phyloP scores from a whole-genome alignment of 163 green algal species.

The Scenedesmus sp. region DNA sequence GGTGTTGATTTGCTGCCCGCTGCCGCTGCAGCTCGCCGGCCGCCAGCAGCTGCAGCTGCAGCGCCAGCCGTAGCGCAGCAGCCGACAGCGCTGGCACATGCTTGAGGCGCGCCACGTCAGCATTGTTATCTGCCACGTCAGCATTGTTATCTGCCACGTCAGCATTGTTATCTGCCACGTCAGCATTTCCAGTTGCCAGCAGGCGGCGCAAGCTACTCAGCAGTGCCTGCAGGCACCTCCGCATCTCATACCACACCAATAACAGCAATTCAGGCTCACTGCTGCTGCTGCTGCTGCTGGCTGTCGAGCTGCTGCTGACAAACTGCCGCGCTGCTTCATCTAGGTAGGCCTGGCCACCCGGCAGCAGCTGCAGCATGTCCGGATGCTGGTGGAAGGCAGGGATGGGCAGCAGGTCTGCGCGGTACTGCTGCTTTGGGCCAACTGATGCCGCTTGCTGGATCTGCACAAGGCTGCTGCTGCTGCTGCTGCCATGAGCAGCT shows the following conservation, averaged over 20 bases:
- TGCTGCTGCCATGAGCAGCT: background rate
- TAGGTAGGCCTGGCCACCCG: background rate
- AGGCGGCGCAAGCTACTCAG: too few relatives aligned
- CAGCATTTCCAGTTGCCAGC: too few relatives aligned
- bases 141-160: too few relatives aligned
- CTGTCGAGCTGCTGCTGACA: background rate
- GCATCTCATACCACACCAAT: too few relatives aligned
- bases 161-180: too few relatives aligned
- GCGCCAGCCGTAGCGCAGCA: background rate
- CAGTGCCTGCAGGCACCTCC: too few relatives aligned
- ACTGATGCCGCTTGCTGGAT: background rate
- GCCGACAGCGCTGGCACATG: background rate
- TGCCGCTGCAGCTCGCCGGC: background rate
- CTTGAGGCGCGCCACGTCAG: too few relatives aligned
- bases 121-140: too few relatives aligned
- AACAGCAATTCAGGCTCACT: too few relatives aligned
- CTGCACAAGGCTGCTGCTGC: background rate
- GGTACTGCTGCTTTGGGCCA: too few relatives aligned
- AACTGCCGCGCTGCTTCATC: background rate
- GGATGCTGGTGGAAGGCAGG: background rate
- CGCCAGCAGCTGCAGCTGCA: background rate
- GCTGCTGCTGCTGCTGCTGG: background rate
- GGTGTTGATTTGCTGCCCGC: too few relatives aligned
- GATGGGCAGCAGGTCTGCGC: background rate
- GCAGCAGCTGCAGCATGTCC: background rate